phyloP scores from a whole-genome alignment of 495 filamentous ascomycete genomes.

The Halenospora varia region DNA sequence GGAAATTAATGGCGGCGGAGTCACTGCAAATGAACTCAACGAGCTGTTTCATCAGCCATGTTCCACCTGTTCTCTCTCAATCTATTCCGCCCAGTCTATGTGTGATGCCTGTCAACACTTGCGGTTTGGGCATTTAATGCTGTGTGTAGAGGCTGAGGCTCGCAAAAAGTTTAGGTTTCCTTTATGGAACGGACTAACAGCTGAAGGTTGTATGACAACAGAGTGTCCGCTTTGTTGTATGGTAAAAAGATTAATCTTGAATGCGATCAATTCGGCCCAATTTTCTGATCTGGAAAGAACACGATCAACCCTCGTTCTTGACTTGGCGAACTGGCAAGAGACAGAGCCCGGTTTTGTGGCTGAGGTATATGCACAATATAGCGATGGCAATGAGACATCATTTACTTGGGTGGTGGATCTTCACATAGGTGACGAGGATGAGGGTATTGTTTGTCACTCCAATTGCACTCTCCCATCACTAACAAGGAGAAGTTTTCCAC shows the following conservation, averaged over 20 bases:
- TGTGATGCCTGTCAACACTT: background rate
- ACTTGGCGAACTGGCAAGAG: background rate
- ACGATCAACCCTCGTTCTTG: background rate
- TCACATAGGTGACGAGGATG: background rate
- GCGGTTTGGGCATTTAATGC: background rate
- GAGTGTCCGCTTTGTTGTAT: background rate
- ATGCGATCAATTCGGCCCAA: background rate
- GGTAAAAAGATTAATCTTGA: background rate
- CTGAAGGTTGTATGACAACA: background rate
- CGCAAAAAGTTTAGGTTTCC: background rate
- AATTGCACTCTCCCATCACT: background rate
- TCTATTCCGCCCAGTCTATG: background rate
- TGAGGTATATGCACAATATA: background rate
- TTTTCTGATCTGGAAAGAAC: background rate
- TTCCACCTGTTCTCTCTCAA: background rate
- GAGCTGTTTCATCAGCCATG: background rate
- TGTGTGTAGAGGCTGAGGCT: background rate
- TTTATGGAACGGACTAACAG: background rate
- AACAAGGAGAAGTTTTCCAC: background rate
- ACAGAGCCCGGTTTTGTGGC: background rate
- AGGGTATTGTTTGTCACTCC: background rate
- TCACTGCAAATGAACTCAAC: background rate
- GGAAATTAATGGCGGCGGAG: background rate
- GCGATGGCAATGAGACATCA: background rate
- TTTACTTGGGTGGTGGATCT: background rate